phyloP scores from a whole-genome alignment of 257 asterid species.

The Solanum medicagineum region DNA sequence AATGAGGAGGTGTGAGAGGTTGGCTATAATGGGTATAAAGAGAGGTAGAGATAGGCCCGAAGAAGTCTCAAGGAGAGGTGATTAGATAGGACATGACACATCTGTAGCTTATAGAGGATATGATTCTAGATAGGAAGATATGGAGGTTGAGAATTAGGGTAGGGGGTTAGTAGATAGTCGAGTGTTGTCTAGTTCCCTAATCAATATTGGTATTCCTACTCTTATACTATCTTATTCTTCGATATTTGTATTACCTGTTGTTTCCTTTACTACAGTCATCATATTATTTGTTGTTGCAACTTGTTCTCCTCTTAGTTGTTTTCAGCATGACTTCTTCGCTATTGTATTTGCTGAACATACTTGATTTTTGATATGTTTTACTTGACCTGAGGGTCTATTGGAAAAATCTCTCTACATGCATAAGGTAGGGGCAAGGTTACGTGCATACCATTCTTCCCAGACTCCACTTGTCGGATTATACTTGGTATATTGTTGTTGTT shows the following conservation, averaged over 20 bases:
- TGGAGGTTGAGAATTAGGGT: background rate
- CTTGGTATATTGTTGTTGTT: background rate
- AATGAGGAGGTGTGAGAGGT: background rate
- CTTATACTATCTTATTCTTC: background rate
- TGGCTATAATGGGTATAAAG: background rate
- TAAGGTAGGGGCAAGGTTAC: background rate
- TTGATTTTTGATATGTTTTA: background rate
- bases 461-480: background rate
- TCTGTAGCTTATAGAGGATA: background rate
- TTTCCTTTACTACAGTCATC: background rate
- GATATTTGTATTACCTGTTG: background rate
- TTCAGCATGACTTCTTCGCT: background rate
- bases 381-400: background rate
- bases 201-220: background rate
- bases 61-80: background rate
- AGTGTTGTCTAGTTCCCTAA: background rate
- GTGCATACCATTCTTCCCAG: background rate
- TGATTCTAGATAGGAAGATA: background rate
- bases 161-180: background rate
- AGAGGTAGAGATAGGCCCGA: background rate
- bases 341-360: background rate
- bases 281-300: too few relatives aligned
- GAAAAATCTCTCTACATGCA: background rate
- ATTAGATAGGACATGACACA: background rate
- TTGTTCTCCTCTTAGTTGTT: background rate